These are phyloP conservation scores for Lippia alba DNA, from an alignment of 305 asterid species.

Conservation along the genomic window DNA sequence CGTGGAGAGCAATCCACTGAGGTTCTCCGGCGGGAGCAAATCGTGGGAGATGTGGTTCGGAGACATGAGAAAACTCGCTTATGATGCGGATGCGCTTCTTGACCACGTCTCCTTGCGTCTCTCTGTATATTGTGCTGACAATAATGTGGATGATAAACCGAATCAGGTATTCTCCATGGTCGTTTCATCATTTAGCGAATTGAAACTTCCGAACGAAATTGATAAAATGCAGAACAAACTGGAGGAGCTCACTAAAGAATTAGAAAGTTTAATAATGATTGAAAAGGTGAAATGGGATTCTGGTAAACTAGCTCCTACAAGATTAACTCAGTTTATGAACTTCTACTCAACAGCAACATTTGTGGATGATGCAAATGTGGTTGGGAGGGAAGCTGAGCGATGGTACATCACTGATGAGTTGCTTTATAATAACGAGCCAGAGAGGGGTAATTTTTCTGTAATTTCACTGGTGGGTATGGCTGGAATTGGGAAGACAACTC, in stretches of 20 bases:
- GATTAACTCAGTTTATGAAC: not conserved
- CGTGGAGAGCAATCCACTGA: constrained; percentile 16
- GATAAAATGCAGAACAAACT: not conserved
- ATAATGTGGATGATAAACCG: no score
- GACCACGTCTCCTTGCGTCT: constrained; percentile 22
- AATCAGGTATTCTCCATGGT: no score
- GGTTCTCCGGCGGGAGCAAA: not conserved
- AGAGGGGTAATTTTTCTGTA: not conserved
- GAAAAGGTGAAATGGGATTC: constrained; percentile 2
- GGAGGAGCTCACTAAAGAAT: not conserved
- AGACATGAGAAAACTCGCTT: constrained; percentile 11
- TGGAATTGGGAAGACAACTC: constrained; percentile 25
- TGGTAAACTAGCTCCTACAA: not conserved
- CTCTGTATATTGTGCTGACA: no score
- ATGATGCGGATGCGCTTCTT: constrained; percentile 43
- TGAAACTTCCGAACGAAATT: no score
- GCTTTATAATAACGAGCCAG: not conserved
- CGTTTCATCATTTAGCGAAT: no score
- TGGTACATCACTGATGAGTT: not conserved
- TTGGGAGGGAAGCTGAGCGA: no score
- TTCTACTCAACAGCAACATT: not conserved
- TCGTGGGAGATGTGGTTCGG: constrained; percentile 36
- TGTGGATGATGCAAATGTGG: constrained; percentile 12
- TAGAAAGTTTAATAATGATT: not conserved
- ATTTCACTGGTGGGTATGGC: constrained; percentile 32